A percentile compares a stretch with the other conserved stretches of the same genome.
These are phyloP conservation scores for Vigna mungo DNA, from an alignment of 306 rosid genomes.

Conservation along the genomic window DNA sequence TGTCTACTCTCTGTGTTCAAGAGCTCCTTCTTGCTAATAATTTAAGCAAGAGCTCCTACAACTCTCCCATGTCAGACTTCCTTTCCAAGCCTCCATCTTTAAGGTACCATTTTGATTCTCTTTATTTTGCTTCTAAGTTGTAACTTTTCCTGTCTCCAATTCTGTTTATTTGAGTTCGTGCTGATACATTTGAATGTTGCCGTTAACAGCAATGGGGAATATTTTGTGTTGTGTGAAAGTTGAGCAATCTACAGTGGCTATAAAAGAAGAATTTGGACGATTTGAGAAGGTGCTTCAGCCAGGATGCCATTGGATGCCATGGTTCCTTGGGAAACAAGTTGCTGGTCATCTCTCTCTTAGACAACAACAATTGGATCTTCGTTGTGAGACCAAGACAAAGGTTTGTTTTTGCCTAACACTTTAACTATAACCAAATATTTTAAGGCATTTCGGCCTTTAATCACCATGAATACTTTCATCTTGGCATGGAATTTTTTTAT, in stretches of 20 bases:
- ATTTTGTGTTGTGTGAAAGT: constrained; percentile 75
- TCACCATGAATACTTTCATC: neutral
- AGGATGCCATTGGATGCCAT: constrained; percentile 94
- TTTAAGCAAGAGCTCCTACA: constrained; percentile 21
- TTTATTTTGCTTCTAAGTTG: constrained; percentile 5
- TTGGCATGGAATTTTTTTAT: neutral
- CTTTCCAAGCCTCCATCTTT: constrained; percentile 21
- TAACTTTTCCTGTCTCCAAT: neutral
- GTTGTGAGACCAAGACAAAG: constrained; percentile 96
- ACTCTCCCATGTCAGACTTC: constrained; percentile 27
- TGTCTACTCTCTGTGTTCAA: constrained; percentile 2
- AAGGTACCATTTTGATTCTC: constrained; percentile 28
- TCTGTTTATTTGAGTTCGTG: constrained; percentile 3
- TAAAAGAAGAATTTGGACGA: constrained; percentile 78
- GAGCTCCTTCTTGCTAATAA: constrained; percentile 6
- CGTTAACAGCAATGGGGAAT: constrained; percentile 75
- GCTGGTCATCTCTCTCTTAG: constrained; percentile 90
- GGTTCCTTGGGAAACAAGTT: constrained; percentile 72
- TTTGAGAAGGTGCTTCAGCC: constrained; percentile 82
- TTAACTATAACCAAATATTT: constrained; percentile 25
- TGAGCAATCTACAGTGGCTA: constrained; percentile 81
- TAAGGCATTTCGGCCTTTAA: constrained; percentile 26
- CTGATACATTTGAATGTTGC: constrained; percentile 26
- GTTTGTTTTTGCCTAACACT: constrained; percentile 50
- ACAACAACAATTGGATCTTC: constrained; percentile 85